Evolutionary conservation across 805 yeast species (phyloP), one percentile per base, ranked within the genome.

Genomic region (Suhomyces vadensis): DNA sequence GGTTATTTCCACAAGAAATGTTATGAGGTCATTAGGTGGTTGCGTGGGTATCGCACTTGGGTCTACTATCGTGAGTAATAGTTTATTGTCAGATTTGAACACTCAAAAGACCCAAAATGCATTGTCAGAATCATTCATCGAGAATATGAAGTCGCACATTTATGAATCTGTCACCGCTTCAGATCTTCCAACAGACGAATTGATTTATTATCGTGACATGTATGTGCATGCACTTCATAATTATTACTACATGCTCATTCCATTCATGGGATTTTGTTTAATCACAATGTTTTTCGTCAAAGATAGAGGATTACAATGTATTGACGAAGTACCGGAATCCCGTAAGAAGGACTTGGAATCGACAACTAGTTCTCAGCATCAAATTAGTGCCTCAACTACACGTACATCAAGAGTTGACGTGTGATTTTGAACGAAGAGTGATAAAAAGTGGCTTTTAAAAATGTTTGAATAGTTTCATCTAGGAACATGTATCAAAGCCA

Each of bases 1-100:
- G 9, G 78, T 78, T 10, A 79, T 80, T 7, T 70, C 82, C 2
- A 67, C 82, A 1, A 67, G 86, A 56, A 80, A 79, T 51, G 78
- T 79, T 19, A 52, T 77, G 37, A 63, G 86, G 43, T 75, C 82
- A 2, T 72, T 82, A 44, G 87, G 86, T 11, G 83, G 83, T n/a
- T 73, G 85, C 1, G 62, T 79, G 21, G 85, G 86, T 0, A 63
- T 80, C 27, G 83, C 85, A 0, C 59, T 76, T 7, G 57, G 67
- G 19, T 67, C 76, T 1, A 59, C 69, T 11, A 66, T 68, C 23
- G 60, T 70, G 14, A 61, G 71, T 43, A 72, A 69, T 48, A 53
- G 69, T 0, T 49, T 71, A 29, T 43, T 65, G 43, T 48, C 50
- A 31, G 54, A 61, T 27, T 53, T 67, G 19, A 41, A 46, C 4